Evolutionary conservation across 768 basidiomycete genomes (phyloP).

Genomic region (Xerocomellus dryophilus): DNA sequence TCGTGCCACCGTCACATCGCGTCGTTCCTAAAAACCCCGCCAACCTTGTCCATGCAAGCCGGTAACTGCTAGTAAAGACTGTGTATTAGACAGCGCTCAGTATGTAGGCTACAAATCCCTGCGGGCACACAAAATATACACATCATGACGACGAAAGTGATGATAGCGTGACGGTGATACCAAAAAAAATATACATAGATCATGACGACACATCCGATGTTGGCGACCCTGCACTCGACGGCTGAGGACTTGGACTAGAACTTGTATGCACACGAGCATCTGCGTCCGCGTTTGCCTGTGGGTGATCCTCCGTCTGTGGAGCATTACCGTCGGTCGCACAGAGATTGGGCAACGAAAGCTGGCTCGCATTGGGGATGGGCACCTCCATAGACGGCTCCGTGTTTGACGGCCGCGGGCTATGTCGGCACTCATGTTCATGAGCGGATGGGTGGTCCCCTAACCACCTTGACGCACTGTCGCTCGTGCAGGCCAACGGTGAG

Average conservation of each 20-base stretch:
- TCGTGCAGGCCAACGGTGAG: neutral
- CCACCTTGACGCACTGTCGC: neutral
- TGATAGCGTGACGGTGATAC: neutral
- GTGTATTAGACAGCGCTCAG: neutral
- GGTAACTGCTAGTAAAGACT: too few relatives aligned
- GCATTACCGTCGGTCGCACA: neutral
- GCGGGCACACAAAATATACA: neutral
- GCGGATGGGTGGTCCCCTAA: neutral
- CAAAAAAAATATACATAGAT: neutral
- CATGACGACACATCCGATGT: neutral
- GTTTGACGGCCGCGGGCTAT: neutral
- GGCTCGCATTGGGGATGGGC: neutral
- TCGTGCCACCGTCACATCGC: too few relatives aligned
- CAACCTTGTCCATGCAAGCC: too few relatives aligned
- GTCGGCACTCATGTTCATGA: fast-evolving
- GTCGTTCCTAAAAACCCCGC: too few relatives aligned
- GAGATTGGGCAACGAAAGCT: neutral
- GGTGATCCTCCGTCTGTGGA: neutral
- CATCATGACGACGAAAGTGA: neutral
- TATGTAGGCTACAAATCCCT: neutral
- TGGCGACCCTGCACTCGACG: neutral
- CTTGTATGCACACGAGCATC: neutral
- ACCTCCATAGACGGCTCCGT: neutral
- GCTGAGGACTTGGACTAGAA: neutral
- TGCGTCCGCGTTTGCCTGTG: neutral